phyloP scores from a whole-genome alignment of 495 filamentous ascomycete species.

The Aspergillus carlsbadensis region DNA sequence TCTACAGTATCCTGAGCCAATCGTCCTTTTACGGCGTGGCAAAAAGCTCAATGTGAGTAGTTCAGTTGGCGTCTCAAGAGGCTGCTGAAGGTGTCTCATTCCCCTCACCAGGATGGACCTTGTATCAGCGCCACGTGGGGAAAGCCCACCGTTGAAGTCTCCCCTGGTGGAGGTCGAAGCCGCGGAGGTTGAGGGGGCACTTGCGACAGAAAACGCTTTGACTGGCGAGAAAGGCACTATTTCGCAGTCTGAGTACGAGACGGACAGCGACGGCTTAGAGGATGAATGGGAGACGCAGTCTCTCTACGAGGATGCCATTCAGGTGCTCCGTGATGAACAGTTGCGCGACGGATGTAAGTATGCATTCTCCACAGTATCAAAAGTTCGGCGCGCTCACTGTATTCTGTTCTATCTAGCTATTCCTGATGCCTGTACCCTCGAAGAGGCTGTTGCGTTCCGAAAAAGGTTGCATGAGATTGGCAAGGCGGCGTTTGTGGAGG shows the following conservation, averaged over 20 bases:
- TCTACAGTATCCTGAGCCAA: conserved; percentile 31
- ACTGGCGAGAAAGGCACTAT: conserved; percentile 21
- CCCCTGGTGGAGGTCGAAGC: conserved; percentile 47
- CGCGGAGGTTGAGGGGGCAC: conserved; percentile 21
- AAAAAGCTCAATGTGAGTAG: conserved; percentile 36
- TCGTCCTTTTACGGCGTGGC: conserved; percentile 27
- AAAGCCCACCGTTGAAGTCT: conserved; percentile 39
- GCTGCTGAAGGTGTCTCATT: conserved; percentile 32
- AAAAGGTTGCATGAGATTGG: conserved; percentile 72
- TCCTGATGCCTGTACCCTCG: conserved; percentile 67
- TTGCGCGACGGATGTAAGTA: conserved; percentile 54
- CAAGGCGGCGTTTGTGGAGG: conserved; percentile 69
- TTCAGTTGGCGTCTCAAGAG: conserved; percentile 26
- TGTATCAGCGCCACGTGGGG: conserved; percentile 40
- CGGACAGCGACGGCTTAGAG: conserved; percentile 59
- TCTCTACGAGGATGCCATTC: conserved; percentile 65
- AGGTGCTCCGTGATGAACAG: conserved; percentile 60
- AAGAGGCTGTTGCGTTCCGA: conserved; percentile 68
- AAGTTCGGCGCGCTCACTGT: conserved; percentile 3
- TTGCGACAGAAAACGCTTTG: conserved; percentile 25
- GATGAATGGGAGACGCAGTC: conserved; percentile 69
- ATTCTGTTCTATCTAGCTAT: conserved; percentile 20
- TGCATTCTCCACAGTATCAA: not conserved
- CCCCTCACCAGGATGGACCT: conserved; percentile 42
- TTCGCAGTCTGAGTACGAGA: conserved; percentile 47